Percentiles rank a stretch among this genome's conserved stretches.
Conservation (phyloP, 768 basidiomycete species). For the Boletus barrowsii region DNA sequence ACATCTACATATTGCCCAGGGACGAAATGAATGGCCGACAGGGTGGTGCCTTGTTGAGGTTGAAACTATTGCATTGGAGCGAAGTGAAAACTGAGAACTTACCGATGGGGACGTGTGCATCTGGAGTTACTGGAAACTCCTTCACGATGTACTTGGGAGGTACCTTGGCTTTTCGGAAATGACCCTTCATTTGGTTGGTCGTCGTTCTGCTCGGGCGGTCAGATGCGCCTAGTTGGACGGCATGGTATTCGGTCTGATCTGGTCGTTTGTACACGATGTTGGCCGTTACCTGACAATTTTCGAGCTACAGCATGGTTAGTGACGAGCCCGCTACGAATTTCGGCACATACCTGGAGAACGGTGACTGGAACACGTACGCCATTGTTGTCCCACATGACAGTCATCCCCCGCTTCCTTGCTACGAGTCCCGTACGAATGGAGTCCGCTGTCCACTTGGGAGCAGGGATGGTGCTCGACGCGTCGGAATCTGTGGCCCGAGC, state of each 20-base stretch:
- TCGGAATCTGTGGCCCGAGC: constrained; percentile 23
- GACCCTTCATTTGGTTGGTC: constrained; percentile 79
- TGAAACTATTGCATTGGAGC: neutral
- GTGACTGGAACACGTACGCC: constrained; percentile 89
- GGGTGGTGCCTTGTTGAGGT: constrained; percentile 62
- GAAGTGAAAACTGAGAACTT: constrained; percentile 25
- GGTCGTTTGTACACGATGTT: constrained; percentile 64
- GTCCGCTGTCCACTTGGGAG: constrained; percentile 75
- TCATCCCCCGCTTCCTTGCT: constrained; percentile 96
- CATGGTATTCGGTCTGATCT: constrained; percentile 76
- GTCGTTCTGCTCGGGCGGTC: constrained; percentile 71
- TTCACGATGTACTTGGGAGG: constrained; percentile 79
- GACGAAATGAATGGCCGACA: constrained; percentile 93
- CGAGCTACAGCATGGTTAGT: constrained; percentile 48
- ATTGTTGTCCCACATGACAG: constrained; percentile 86
- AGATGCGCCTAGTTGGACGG: constrained; percentile 89
- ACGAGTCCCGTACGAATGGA: constrained; percentile 90
- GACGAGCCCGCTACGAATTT: constrained; percentile 5
- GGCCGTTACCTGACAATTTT: constrained; percentile 86
- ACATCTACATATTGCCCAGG: constrained; percentile 97
- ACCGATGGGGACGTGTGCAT: constrained; percentile 91
- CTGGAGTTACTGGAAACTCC: constrained; percentile 85
- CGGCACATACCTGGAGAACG: constrained; percentile 76
- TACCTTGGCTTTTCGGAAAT: constrained; percentile 82
- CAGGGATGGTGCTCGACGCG: constrained; percentile 21